phyloP scores from a whole-genome alignment of 1,284 basidiomycete species.

The Malassezia obtusa region DNA sequence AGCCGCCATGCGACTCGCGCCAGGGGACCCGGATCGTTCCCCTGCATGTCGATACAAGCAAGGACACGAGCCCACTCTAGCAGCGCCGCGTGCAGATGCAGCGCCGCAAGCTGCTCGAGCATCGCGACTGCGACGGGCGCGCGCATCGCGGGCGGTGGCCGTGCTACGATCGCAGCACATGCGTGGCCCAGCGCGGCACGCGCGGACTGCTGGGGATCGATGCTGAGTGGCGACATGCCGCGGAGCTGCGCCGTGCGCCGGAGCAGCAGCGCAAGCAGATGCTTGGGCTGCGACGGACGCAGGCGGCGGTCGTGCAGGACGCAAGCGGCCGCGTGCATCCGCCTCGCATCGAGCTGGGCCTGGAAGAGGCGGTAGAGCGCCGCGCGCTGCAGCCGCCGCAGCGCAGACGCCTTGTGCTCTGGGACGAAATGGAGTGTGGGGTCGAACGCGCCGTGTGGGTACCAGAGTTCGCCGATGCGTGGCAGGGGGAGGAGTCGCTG shows the following conservation, averaged over 20 bases:
- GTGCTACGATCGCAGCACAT: slow-evolving; percentile 6
- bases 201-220: slow-evolving; percentile 1
- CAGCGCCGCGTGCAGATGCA: slow-evolving; percentile 18
- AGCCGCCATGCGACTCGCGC: slow-evolving; percentile 12
- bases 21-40: slow-evolving; percentile 3
- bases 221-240: neutral
- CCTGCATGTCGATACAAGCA: slow-evolving; percentile 8
- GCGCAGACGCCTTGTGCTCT: neutral
- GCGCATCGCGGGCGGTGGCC: neutral
- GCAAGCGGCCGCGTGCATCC: slow-evolving; percentile 17
- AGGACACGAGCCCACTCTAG: slow-evolving; percentile 13
- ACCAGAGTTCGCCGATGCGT: slow-evolving; percentile 17
- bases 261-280: slow-evolving; percentile 19
- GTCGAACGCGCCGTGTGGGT: neutral
- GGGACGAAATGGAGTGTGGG: neutral
- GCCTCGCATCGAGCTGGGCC: slow-evolving; percentile 10
- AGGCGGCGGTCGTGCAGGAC: slow-evolving; percentile 18
- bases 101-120: slow-evolving; percentile 17
- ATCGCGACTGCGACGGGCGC: slow-evolving; percentile 11
- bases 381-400: slow-evolving; percentile 18
- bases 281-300: slow-evolving; percentile 23
- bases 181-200: slow-evolving; percentile 13
- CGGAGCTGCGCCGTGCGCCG: neutral
- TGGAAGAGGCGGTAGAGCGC: slow-evolving; percentile 17
- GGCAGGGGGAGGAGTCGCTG: slow-evolving; percentile 2